Evolutionary conservation across 768 basidiomycete species (phyloP).

Genomic region (Leucocoprinus sp.): DNA sequence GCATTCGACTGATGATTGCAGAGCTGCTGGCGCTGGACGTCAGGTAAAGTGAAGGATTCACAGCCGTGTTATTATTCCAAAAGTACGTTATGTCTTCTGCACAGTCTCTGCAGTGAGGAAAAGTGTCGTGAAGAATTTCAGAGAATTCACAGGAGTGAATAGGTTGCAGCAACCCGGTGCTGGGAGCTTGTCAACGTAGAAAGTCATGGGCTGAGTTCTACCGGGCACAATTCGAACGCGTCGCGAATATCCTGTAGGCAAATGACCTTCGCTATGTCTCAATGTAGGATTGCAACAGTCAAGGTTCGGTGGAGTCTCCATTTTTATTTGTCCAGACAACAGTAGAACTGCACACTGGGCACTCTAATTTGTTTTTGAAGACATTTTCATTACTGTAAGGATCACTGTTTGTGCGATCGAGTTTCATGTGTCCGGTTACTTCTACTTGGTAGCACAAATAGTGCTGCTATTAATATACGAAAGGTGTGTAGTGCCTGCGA

Average conservation of each 20-base stretch:
- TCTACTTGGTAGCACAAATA: constrained; percentile 5
- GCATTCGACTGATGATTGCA: no score
- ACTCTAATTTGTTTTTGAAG: constrained; percentile 8
- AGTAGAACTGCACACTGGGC: constrained; percentile 1
- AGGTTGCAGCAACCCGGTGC: background rate
- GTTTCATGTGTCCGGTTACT: background rate
- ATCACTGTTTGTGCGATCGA: no score
- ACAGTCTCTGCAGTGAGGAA: background rate
- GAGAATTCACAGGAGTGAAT: background rate
- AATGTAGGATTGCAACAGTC: background rate
- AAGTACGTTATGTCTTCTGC: background rate
- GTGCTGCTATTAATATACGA: constrained; percentile 1
- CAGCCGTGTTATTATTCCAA: background rate
- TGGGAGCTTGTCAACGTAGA: background rate
- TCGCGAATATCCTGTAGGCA: background rate
- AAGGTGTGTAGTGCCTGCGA: constrained; percentile 1
- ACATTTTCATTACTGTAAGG: no score
- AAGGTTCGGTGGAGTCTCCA: no score
- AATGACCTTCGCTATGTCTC: background rate
- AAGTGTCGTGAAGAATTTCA: background rate
- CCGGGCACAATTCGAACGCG: background rate
- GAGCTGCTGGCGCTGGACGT: background rate
- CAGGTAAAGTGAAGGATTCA: background rate
- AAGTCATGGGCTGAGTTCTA: background rate
- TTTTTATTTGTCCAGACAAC: background rate